phyloP scores from a whole-genome alignment of 345 rosid species.

The Dimocarpus longan region DNA sequence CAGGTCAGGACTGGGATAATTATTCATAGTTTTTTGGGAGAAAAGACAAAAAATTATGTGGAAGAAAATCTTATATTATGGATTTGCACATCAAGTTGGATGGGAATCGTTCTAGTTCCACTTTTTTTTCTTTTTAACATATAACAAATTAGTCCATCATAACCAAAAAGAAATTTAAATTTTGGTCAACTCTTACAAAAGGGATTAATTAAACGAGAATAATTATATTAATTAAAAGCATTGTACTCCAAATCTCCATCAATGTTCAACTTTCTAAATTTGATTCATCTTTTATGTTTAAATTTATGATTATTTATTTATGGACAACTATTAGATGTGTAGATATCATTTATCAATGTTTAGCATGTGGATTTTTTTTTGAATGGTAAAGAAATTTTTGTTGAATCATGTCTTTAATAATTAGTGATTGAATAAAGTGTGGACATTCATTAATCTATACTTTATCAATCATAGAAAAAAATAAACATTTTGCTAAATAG shows the following conservation, averaged over 20 bases:
- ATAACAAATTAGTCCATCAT: neutral
- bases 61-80: neutral
- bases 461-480: no score
- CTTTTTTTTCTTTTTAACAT: neutral
- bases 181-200: slow-evolving; percentile 19
- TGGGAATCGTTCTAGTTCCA: neutral
- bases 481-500: neutral
- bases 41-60: slow-evolving; percentile 6
- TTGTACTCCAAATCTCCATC: neutral
- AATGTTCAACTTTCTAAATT: neutral
- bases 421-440: no score
- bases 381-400: neutral
- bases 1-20: slow-evolving; percentile 16
- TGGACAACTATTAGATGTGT: neutral
- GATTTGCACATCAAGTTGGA: slow-evolving; percentile 19
- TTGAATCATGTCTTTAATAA: neutral
- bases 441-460: no score
- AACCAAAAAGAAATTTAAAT: neutral
- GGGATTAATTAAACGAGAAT: slow-evolving; percentile 6
- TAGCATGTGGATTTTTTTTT: neutral
- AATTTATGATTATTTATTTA: neutral
- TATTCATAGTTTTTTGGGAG: neutral
- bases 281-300: neutral
- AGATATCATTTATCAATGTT: neutral
- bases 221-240: neutral